Evolutionary conservation across 768 basidiomycete genomes (phyloP).

Genomic region (Mycena latifolia): DNA sequence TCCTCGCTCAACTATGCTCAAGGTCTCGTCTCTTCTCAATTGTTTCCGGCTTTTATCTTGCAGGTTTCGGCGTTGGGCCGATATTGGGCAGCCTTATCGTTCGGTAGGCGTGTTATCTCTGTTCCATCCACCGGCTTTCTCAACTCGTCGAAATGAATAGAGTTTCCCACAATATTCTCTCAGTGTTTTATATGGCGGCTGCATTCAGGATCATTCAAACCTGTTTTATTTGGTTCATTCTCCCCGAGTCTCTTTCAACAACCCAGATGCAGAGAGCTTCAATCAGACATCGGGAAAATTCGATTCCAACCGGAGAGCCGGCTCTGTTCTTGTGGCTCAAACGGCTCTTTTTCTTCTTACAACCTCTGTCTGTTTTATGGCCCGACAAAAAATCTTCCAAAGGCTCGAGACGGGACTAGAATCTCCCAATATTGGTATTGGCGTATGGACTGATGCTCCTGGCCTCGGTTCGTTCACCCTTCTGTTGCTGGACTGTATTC

Average conservation of each 20-base stretch:
- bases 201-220: conserved; percentile 63
- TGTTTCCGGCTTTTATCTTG: conserved; percentile 74
- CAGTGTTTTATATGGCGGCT: conserved; percentile 79
- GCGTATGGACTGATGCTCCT: conserved; percentile 64
- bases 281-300: conserved; percentile 49
- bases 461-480: conserved; percentile 55
- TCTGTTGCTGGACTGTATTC: background rate
- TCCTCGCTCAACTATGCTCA: too few relatives aligned
- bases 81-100: conserved; percentile 77
- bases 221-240: conserved; percentile 63
- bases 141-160: background rate
- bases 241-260: conserved; percentile 84
- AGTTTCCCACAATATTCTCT: conserved; percentile 63
- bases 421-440: conserved; percentile 65
- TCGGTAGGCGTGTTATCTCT: too few relatives aligned
- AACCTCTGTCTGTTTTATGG: conserved; percentile 75
- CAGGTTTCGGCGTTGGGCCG: conserved; percentile 85
- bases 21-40: conserved; percentile 79
- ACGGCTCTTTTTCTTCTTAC: conserved; percentile 71
- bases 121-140: background rate
- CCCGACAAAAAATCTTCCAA: conserved; percentile 52
- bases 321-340: conserved; percentile 50
- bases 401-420: conserved; percentile 71
- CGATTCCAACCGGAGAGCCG: conserved; percentile 30
- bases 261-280: conserved; percentile 58